A percentile compares a stretch with the other conserved stretches of the same genome.
phyloP scores from a whole-genome alignment of 106 monocot species.

The Phalaenopsis aphrodite region DNA sequence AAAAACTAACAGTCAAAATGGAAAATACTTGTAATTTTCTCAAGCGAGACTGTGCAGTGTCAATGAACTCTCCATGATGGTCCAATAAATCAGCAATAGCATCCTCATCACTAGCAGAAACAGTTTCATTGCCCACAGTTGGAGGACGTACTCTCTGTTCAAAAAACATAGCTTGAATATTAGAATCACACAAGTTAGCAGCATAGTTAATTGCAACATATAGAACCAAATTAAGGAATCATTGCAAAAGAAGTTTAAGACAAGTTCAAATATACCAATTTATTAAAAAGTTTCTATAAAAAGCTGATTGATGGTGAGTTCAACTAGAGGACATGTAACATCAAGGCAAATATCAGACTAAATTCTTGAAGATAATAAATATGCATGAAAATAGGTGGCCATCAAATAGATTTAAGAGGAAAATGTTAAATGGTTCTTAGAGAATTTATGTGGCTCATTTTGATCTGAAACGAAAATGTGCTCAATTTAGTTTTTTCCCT shows the following conservation, averaged over 20 bases:
- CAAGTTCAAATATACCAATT: not conserved
- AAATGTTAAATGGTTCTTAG: no score
- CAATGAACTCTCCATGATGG: slow-evolving; percentile 72
- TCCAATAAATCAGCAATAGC: slow-evolving; percentile 62
- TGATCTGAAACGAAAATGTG: no score
- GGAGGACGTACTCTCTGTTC: slow-evolving; percentile 38
- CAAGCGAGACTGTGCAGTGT: slow-evolving; percentile 57
- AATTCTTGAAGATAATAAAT: no score
- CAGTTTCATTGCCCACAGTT: slow-evolving; percentile 34
- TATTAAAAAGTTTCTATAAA: no score
- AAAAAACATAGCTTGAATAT: not conserved
- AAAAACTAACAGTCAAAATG: not conserved
- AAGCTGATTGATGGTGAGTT: no score
- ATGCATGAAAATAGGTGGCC: no score
- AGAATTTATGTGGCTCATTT: no score
- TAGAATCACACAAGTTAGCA: not conserved
- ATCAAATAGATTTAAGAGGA: no score
- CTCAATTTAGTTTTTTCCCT: no score
- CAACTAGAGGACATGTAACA: no score
- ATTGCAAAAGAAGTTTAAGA: not conserved
- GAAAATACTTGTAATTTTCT: slow-evolving; percentile 79
- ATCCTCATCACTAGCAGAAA: slow-evolving; percentile 68
- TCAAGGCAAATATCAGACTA: no score
- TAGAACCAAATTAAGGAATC: not conserved
- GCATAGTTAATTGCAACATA: not conserved